Percentiles rank a stretch among this genome's conserved stretches.
phyloP scores from a whole-genome alignment of 2,329 filamentous ascomycete genomes.

The Colletotrichum sidae region DNA sequence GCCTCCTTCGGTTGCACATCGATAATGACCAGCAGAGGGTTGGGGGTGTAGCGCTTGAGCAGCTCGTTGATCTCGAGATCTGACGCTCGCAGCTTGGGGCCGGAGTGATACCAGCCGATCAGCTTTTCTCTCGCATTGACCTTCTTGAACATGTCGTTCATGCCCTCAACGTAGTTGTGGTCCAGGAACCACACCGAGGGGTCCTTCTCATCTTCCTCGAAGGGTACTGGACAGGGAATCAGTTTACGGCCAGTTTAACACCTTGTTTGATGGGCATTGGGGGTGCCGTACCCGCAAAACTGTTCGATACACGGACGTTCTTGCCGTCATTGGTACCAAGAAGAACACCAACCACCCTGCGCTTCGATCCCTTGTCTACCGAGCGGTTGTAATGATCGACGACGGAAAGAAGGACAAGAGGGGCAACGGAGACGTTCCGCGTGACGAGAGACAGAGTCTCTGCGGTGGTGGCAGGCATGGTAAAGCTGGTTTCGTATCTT shows the following conservation, averaged over 20 bases:
- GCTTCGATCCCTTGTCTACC: constrained; percentile 84
- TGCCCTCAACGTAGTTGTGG: constrained; percentile 99
- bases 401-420: constrained; percentile 95
- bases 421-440: constrained; percentile 95
- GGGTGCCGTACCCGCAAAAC: constrained; percentile 83
- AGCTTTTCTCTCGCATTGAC: constrained; percentile 99
- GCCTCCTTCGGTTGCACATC: constrained; percentile 99
- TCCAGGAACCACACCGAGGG: constrained; percentile 99
- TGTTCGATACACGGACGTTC: constrained; percentile 97
- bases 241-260: constrained; percentile 30
- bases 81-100: constrained; percentile 94
- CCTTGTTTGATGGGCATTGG: constrained; percentile 1
- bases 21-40: constrained; percentile 96
- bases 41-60: constrained; percentile 98
- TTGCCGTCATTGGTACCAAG: constrained; percentile 96
- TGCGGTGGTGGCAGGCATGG: constrained; percentile 95
- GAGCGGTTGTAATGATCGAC: constrained; percentile 98
- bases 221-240: constrained; percentile 75
- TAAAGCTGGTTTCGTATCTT: constrained; percentile 43
- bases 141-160: constrained; percentile 99
- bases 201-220: constrained; percentile 99
- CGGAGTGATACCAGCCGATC: constrained; percentile 99
- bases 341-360: constrained; percentile 92
- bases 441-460: constrained; percentile 96
- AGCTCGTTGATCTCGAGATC: constrained; percentile 99